phyloP scores from a whole-genome alignment of 495 filamentous ascomycete species.

The Tuber microsphaerosporum region DNA sequence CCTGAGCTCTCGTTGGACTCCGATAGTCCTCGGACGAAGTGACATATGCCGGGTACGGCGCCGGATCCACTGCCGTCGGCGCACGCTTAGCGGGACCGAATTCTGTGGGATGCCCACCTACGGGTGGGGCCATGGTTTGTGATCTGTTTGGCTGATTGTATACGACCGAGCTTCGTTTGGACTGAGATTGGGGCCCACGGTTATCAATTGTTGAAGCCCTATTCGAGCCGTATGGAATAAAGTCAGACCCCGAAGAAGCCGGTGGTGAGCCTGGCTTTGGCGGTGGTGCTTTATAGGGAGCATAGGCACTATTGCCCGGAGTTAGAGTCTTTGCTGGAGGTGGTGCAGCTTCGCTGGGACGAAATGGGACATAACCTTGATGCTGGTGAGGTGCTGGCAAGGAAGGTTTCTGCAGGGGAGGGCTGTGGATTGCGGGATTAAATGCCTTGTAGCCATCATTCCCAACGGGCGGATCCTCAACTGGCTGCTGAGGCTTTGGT shows the following conservation, averaged over 20 bases:
- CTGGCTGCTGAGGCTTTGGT: neutral
- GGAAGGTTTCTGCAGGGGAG: conserved; percentile 1
- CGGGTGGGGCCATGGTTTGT: conserved; percentile 18
- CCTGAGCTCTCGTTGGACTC: conserved; percentile 16
- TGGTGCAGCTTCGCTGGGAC: conserved; percentile 7
- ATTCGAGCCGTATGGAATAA: conserved; percentile 25
- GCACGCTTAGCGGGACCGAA: conserved; percentile 14
- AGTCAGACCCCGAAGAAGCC: conserved; percentile 18
- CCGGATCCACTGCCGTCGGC: conserved; percentile 17
- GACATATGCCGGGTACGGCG: conserved; percentile 9
- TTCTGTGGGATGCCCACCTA: neutral
- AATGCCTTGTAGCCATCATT: conserved; percentile 9
- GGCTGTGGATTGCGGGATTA: conserved; percentile 11
- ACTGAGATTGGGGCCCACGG: conserved; percentile 9
- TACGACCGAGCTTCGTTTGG: conserved; percentile 7
- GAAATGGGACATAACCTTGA: conserved; percentile 20
- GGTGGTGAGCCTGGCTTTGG: conserved; percentile 15
- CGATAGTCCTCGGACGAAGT: conserved; percentile 8
- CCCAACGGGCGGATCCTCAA: neutral
- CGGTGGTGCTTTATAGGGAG: conserved; percentile 19
- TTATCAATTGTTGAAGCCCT: conserved; percentile 21
- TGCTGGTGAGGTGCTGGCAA: neutral
- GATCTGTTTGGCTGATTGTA: conserved; percentile 20
- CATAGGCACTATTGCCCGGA: conserved; percentile 10
- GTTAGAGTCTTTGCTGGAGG: conserved; percentile 9